Base-by-base conservation (phyloP, 2,329 filamentous ascomycete genomes). In the Zymoseptoria brevis region DNA sequence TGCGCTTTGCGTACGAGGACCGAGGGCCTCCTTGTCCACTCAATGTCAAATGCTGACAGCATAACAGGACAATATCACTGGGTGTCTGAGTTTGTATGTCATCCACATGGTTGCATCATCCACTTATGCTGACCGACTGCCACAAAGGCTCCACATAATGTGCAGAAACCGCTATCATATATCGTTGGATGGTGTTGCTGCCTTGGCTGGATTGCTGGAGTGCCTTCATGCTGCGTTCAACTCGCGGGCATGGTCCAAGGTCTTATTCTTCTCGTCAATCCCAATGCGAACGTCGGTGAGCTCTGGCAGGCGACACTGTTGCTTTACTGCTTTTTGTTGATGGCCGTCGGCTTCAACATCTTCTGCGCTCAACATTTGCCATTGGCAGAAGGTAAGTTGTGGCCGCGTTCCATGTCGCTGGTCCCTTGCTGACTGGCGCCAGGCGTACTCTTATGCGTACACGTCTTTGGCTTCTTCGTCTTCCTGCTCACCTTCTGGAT, bases 141-240 rank as follows among this genome's bases (percentile, higher is more conserved):
- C 19, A 24, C 35, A 13, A 45, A 45, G 35, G 35, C 35, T 45
- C 77, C 77, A 9, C 68, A 67, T 5, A 71, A 70, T 2, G 72
- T 71, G 51, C 76, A 76, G 60, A 75, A 73, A 50, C 74, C 77
- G 54, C 72, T 78, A 56, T 77, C 75, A 61, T 79, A 79, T 57
- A 68, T 79, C 19, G 72, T 76, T 7, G 76, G 76, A 13, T 79
- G 76, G 77, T 70, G 64, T 60, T 71, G 64, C 54, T 73, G 65
- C 61, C 69, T 68, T 49, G 70, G 70, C 51, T 73, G 69, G 69
- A 68, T 73, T 13, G 65, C 65, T 57, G 66, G 69, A 11, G 66
- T 72, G 13, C 69, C 69, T 7, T 64, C 69, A 5, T 72, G 69
- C 54, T 68, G 66, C 54, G 53, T 67, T 8, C 67, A 69, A 52